phyloP scores from a whole-genome alignment of 2,329 filamentous ascomycete genomes.

The Colletotrichum endophyticum region DNA sequence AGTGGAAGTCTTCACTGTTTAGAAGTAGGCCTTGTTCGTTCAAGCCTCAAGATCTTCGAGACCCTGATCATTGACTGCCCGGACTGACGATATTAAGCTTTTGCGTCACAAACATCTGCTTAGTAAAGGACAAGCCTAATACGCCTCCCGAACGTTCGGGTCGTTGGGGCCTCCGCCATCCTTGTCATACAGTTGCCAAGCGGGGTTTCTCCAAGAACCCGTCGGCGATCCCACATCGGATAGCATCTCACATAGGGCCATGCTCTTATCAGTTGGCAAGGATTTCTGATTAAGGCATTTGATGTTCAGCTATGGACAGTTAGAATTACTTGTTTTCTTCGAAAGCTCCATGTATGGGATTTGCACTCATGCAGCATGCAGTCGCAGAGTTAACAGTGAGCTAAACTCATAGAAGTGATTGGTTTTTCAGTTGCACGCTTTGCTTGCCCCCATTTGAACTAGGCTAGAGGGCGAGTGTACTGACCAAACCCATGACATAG shows the following conservation, averaged over 20 bases:
- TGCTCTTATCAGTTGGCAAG: background rate
- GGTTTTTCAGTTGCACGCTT: background rate
- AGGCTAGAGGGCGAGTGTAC: background rate
- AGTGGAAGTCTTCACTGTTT: no score
- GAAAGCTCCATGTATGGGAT: accelerated
- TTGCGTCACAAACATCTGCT: background rate
- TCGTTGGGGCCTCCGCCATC: background rate
- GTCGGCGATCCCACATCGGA: background rate
- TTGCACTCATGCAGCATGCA: background rate
- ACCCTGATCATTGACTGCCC: background rate
- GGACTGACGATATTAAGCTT: background rate
- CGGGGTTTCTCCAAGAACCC: background rate
- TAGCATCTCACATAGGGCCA: background rate
- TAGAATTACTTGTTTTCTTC: background rate
- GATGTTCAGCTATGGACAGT: accelerated
- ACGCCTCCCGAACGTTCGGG: background rate
- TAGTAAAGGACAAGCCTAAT: background rate
- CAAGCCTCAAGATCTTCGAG: background rate
- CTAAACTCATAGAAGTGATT: background rate
- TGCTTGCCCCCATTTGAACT: accelerated
- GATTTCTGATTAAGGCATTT: background rate
- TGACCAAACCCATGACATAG: background rate
- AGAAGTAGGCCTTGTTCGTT: background rate
- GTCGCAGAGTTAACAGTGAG: background rate
- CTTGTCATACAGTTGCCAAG: background rate